These are phyloP conservation scores for Eutypella sp. DNA, from an alignment of 2,329 filamentous ascomycete species.

Conservation along the genomic window DNA sequence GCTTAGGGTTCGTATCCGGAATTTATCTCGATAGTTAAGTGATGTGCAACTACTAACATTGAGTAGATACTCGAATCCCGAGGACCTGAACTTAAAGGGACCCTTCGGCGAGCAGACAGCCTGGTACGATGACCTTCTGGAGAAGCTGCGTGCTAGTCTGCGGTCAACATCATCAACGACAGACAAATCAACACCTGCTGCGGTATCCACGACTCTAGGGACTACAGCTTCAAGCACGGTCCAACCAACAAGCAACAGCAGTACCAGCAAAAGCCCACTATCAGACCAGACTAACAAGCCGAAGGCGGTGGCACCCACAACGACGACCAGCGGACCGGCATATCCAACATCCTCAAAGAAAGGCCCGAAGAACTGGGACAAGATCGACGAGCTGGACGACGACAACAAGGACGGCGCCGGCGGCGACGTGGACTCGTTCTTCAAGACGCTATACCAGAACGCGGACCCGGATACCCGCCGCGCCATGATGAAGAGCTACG, in stretches of 20 bases:
- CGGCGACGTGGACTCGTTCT: constrained; percentile 71
- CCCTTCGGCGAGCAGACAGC: constrained; percentile 6
- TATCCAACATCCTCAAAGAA: constrained; percentile 85
- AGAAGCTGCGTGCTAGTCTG: constrained; percentile 19
- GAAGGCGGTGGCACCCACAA: constrained; percentile 3
- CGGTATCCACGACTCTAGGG: constrained; percentile 40
- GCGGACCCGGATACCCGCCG: constrained; percentile 75
- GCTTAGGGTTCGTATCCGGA: constrained; percentile 17
- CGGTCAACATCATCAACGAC: constrained; percentile 5
- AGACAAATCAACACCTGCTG: not conserved
- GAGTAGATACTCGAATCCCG: constrained; percentile 15
- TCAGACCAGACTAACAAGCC: not conserved
- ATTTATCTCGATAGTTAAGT: not conserved
- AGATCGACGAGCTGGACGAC: constrained; percentile 47
- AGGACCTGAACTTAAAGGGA: constrained; percentile 15
- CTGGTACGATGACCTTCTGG: constrained; percentile 21
- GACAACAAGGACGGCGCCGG: constrained; percentile 54
- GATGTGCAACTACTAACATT: constrained; percentile 6
- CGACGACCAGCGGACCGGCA: constrained; percentile 36
- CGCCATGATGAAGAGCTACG: constrained; percentile 97
- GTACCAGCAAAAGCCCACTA: not conserved
- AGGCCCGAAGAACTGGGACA: constrained; percentile 92
- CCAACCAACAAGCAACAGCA: not conserved
- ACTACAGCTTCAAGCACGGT: not conserved
- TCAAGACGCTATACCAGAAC: constrained; percentile 79